These are phyloP conservation scores for Vachellia collinsii DNA, from an alignment of 306 rosid species.

Conservation along the genomic window DNA sequence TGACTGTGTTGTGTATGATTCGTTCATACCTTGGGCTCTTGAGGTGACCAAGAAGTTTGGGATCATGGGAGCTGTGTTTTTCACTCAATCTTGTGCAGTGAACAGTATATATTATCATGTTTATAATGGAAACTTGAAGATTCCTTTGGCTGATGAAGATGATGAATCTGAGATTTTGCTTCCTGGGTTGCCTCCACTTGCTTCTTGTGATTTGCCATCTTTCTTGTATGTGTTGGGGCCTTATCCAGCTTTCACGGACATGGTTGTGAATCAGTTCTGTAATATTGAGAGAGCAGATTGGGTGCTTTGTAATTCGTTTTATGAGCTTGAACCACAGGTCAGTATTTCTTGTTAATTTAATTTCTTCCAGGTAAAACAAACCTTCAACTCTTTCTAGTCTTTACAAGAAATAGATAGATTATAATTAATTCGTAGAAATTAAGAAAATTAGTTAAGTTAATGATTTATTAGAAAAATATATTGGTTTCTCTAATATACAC, in stretches of 20 bases:
- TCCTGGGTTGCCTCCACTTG: neutral
- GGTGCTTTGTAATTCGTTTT: constrained; percentile 3
- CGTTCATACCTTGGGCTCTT: constrained; percentile 11
- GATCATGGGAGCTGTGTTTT: neutral
- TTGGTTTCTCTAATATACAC: neutral
- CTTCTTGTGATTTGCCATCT: neutral
- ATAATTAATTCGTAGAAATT: neutral
- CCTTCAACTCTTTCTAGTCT: neutral
- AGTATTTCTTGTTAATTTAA: neutral
- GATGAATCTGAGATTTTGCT: neutral
- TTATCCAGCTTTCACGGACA: neutral
- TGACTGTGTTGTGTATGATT: constrained; percentile 21
- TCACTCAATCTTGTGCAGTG: constrained; percentile 18
- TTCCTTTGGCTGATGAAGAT: neutral
- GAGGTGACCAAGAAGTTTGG: neutral
- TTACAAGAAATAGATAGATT: neutral
- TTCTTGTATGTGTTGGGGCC: constrained; percentile 1
- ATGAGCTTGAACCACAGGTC: constrained; percentile 12
- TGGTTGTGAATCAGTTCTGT: constrained; percentile 14
- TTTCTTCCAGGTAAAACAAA: neutral
- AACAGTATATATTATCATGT: neutral
- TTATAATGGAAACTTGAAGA: neutral
- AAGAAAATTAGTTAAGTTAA: too few relatives aligned
- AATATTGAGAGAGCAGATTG: constrained; percentile 17
- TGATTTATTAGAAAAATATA: too few relatives aligned